Evolutionary conservation across 257 asterid genomes (phyloP), one percentile per base, ranked within the genome.

Genomic region (Echium plantagineum): DNA sequence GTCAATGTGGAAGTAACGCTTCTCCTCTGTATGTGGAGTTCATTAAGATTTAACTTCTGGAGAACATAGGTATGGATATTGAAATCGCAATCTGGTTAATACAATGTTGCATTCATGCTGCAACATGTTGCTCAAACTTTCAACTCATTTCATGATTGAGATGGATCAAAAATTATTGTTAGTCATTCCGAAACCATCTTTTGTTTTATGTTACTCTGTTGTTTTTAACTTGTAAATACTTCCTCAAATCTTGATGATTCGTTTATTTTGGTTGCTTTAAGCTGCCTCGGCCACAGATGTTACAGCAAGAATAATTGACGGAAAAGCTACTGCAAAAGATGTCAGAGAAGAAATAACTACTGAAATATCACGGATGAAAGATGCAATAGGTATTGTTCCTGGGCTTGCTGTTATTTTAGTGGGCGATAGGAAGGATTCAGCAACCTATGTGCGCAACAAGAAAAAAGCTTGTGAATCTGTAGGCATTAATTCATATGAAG

Each of bases 341-440:
- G 72, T 91, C 51, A 71, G 90, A 65, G 90, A 88, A 19, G 98
- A 91, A 77, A 83, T 91, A 69, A 76, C 86, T 66, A 71, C 71
- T 18, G 94, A 88, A 66, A 78, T 88, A 64, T 66, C 70, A 9
- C 81, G 76, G 75, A 88, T 91, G 98, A 91, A 88, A 71, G 90
- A 84, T 69, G 72, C 82, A n/a, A 82, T 67, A 5, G 94, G 94
- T 42, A 62, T 82, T 66, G 85, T 79, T 61, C 98, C 98, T 55
- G 97, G 98, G 61, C 77, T 91, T 62, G 98, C 98, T 8, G 98
- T 91, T 30, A 81, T 91, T 64, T 83, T 91, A 58, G 95, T 85
- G 59, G 95, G 98, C 35, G 98, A 82, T 57, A 82, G 97, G 81
- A 88, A 85, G 69, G 98, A 91, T 68, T 88, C 98, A 32, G 90